Evolutionary conservation across 2,329 filamentous ascomycete species (phyloP).

Genomic region (Penicillium nordicum): DNA sequence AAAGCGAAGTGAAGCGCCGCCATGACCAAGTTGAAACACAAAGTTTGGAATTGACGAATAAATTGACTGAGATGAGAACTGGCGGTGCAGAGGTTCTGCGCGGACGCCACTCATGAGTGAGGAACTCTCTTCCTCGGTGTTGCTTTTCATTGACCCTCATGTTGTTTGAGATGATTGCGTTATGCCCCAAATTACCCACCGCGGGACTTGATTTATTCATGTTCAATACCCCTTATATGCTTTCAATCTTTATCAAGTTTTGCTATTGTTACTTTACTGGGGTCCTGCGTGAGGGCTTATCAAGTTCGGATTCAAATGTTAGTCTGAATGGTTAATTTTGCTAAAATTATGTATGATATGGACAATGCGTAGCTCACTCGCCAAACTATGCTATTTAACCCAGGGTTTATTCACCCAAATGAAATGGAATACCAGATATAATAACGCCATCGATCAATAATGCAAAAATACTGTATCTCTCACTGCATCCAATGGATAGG

Average conservation of each 20-base stretch:
- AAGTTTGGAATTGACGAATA: conserved; percentile 47
- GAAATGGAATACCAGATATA: conserved; percentile 4
- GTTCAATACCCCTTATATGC: conserved; percentile 16
- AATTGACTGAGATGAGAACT: conserved; percentile 53
- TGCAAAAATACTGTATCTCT: conserved; percentile 2
- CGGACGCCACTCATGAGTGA: conserved; percentile 31
- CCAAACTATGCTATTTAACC: conserved; percentile 8
- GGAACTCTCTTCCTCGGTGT: neutral
- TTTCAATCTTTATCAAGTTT: neutral
- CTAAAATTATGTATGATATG: conserved; percentile 16
- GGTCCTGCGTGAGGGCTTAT: neutral
- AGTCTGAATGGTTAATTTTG: conserved; percentile 1
- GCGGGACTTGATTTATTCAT: conserved; percentile 1
- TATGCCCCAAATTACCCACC: neutral
- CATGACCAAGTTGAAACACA: conserved; percentile 51
- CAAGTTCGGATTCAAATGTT: neutral
- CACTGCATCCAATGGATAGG: neutral
- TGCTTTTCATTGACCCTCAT: neutral
- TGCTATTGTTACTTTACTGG: neutral
- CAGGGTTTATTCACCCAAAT: neutral
- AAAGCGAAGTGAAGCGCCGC: conserved; percentile 54
- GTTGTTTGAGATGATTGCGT: conserved; percentile 1
- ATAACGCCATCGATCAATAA: conserved; percentile 21
- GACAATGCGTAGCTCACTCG: conserved; percentile 6
- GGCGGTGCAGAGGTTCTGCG: conserved; percentile 54